Conservation (phyloP, 768 basidiomycete genomes). For the Serendipita sp. region DNA sequence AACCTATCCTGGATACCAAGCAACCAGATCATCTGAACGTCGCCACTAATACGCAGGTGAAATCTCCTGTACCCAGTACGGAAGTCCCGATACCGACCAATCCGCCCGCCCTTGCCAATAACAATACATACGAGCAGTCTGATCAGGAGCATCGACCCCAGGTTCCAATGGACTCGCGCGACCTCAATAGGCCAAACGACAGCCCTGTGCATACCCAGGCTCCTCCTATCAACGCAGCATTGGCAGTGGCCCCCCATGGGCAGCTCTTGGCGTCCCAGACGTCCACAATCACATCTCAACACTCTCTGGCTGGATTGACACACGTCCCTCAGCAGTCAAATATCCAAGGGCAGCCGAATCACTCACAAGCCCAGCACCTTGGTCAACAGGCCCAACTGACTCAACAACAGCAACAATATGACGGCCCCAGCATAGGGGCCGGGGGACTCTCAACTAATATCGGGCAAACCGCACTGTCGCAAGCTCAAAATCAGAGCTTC, state of each 20-base stretch:
- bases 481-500: not conserved
- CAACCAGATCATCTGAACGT: no score
- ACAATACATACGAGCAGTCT: not conserved
- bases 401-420: slow-evolving; percentile 23
- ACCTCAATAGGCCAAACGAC: not conserved
- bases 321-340: not conserved
- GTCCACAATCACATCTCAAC: not conserved
- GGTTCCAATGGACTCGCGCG: not conserved
- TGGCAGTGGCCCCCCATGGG: not conserved
- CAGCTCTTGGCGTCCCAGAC: not conserved
- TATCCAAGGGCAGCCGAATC: not conserved
- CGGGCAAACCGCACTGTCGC: not conserved
- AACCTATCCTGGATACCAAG: no score
- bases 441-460: slow-evolving; percentile 1
- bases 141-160: not conserved
- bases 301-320: not conserved
- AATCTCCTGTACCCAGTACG: no score
- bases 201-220: not conserved
- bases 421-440: slow-evolving; percentile 13
- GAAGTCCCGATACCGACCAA: not conserved
- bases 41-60: no score
- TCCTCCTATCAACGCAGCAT: not conserved
- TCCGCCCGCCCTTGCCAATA: not conserved
- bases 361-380: not conserved
- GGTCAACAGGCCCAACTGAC: slow-evolving; percentile 6